Base-by-base conservation (phyloP, 371 early-diverging fungal genomes). In the Mucor piriformis region DNA sequence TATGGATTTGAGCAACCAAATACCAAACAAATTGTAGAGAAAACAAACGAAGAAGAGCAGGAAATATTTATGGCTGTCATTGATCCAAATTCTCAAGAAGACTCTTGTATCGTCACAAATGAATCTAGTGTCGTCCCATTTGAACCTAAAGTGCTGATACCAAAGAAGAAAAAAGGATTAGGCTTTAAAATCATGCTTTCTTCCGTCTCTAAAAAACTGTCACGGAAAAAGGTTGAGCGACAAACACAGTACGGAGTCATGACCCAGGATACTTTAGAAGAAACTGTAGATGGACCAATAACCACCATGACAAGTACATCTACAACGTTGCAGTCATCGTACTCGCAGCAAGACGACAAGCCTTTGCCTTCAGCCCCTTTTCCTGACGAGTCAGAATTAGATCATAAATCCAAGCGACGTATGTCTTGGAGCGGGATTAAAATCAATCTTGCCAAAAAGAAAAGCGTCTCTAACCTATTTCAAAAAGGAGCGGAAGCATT, bases 201-300 rank as follows among this genome's bases (percentile, higher is more conserved):
- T 12, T 77, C 83, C 13, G 72, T 83, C 12, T 80, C 83, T 1
- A 76, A 79, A 54, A 79, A 73, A 50, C 63, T 84, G 25, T 67
- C 78, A 24, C 68, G 72, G 37, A 82, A 75, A 34, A 72, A 74
- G 46, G 50, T 72, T 0, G 74, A 76, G 35, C 66, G 74, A 8
- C 67, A 71, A 42, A 69, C 68, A 42, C 58, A 58, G 6, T 76
- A 69, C 20, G 63, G 46, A 3, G 15, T 51, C 7, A 34, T 63
- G 2, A 54, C 54, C 1, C 18, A 49, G 0, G 44, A 57, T 37
- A 40, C 48, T 25, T 33, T 42, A 13, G 52, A 59, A 35, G 55
- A 64, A 6, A 61, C 44, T 0, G n/a, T 60, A 13, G 57, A 60
- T 16, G 68, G 59, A 4, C 62, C 71, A 1, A 59, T 69, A 4